phyloP scores from a whole-genome alignment of 805 yeast species.

The Kuraishia hungarica region DNA sequence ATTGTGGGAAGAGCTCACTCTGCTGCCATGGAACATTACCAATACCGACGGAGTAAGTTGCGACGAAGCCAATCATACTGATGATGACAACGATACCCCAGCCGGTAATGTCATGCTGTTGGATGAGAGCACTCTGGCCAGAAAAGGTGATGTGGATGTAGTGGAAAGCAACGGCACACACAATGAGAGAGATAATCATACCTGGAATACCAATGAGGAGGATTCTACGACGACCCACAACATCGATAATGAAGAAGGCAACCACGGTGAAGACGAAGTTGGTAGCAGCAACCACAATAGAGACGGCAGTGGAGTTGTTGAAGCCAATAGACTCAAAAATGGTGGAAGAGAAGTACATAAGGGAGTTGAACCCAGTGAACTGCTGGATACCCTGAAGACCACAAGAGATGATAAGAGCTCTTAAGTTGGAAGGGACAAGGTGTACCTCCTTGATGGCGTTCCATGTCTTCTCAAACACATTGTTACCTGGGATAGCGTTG shows the following conservation, averaged over 20 bases:
- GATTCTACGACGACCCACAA: conserved; percentile 80
- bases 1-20: conserved; percentile 88
- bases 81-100: conserved; percentile 88
- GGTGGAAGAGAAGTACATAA: conserved; percentile 92
- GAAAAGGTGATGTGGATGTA: conserved; percentile 57
- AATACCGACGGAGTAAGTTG: conserved; percentile 86
- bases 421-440: conserved; percentile 64
- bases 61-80: conserved; percentile 81
- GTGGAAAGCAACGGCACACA: conserved; percentile 91
- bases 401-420: conserved; percentile 87
- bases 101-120: conserved; percentile 44
- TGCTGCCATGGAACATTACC: conserved; percentile 99
- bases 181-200: conserved; percentile 66
- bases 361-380: conserved; percentile 92
- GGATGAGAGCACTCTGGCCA: conserved; percentile 33
- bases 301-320: conserved; percentile 84
- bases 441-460: conserved; percentile 59
- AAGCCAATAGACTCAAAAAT: conserved; percentile 90
- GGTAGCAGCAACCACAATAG: conserved; percentile 89
- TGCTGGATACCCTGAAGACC: conserved; percentile 96
- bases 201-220: conserved; percentile 76
- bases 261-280: conserved; percentile 82
- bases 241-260: conserved; percentile 83
- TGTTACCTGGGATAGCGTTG: conserved; percentile 35
- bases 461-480: conserved; percentile 41